Conservation (phyloP, 352 stramenopile genomes). For the Phytophthora chlamydospora region DNA sequence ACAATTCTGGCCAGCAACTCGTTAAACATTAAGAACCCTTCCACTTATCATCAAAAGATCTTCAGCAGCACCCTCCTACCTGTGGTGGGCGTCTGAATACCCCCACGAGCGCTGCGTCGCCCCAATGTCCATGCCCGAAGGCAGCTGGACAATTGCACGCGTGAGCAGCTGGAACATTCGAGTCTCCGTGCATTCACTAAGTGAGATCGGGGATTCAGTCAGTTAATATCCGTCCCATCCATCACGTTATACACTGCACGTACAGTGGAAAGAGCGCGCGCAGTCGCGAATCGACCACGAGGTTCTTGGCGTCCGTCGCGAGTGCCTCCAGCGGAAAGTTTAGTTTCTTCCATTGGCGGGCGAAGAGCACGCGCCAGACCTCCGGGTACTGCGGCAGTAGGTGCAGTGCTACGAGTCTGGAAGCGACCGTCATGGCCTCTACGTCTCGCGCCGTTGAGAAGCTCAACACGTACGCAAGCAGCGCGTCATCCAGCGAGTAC, state of each 20-base stretch:
- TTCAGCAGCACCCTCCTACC: conserved; percentile 29
- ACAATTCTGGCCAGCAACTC: conserved; percentile 15
- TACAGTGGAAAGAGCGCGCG: conserved; percentile 48
- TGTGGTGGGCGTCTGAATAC: conserved; percentile 46
- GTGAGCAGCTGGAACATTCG: conserved; percentile 71
- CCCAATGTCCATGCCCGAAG: conserved; percentile 61
- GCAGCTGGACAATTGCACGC: conserved; percentile 57
- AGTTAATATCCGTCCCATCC: not conserved
- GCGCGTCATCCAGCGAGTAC: conserved; percentile 43
- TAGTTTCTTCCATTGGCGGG: conserved; percentile 50
- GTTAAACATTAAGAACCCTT: not conserved
- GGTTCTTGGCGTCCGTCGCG: conserved; percentile 2
- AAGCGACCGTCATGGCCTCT: conserved; percentile 51
- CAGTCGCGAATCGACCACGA: conserved; percentile 43
- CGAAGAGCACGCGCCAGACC: conserved; percentile 61
- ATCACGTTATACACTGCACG: not conserved
- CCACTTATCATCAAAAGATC: not conserved
- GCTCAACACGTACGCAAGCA: conserved; percentile 43
- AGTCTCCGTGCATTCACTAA: conserved; percentile 52
- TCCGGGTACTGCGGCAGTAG: conserved; percentile 51
- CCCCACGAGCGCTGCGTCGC: conserved; percentile 40
- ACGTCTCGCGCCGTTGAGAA: conserved; percentile 47
- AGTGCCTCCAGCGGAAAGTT: conserved; percentile 53
- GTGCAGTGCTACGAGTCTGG: conserved; percentile 39
- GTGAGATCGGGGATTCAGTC: not conserved